Conservation (phyloP, 1,139 yeast species). For the Sugiyamaella sp. region DNA sequence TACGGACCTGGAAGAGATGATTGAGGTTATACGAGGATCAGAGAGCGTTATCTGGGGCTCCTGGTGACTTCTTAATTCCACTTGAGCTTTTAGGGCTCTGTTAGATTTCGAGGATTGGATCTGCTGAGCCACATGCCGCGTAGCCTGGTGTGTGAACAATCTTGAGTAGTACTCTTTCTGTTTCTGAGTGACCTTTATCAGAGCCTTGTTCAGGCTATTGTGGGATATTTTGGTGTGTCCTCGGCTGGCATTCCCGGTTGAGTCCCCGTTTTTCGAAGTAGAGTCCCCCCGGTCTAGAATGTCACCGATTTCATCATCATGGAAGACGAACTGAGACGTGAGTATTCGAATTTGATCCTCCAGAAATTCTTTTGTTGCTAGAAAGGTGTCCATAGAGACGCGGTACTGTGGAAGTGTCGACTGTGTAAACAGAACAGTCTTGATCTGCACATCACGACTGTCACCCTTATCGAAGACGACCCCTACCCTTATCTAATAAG, state of each 20-base stretch:
- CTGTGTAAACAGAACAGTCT: no score
- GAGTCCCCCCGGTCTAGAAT: constrained; percentile 15
- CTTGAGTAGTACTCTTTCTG: constrained; percentile 25
- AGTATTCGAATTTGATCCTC: constrained; percentile 29
- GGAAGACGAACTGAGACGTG: constrained; percentile 20
- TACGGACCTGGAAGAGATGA: constrained; percentile 9
- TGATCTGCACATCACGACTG: no score
- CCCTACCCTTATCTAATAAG: no score
- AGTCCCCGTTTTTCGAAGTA: background rate
- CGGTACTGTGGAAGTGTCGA: no score
- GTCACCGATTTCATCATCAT: constrained; percentile 6
- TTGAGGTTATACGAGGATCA: constrained; percentile 19
- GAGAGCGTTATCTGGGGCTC: constrained; percentile 18
- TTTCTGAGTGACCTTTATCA: constrained; percentile 26
- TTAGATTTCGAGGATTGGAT: constrained; percentile 20
- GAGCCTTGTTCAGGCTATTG: constrained; percentile 21
- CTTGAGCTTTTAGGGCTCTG: constrained; percentile 16
- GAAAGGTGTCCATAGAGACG: constrained; percentile 19
- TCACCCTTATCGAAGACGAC: no score
- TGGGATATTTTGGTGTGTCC: background rate
- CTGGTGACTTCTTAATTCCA: constrained; percentile 13
- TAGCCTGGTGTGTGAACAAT: constrained; percentile 32
- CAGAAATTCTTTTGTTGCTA: constrained; percentile 23
- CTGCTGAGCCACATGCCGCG: constrained; percentile 28
- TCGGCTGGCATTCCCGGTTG: constrained; percentile 5